Evolutionary conservation across 306 rosid genomes (phyloP).

Genomic region (Cucurbita pepo): DNA sequence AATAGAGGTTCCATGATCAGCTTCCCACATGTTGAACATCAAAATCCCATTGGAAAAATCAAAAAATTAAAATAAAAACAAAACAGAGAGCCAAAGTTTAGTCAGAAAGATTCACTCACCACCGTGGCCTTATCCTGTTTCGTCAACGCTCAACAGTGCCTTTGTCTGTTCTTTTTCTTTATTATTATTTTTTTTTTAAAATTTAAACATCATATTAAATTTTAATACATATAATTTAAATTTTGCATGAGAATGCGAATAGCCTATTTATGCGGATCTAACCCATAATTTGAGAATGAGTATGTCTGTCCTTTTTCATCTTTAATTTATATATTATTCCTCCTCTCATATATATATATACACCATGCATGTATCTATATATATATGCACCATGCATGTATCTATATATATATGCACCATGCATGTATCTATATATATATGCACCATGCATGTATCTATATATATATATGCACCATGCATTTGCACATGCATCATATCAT

Average conservation of each 20-base stretch:
- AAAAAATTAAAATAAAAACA: too few species aligned
- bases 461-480: constrained; percentile 2
- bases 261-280: constrained; percentile 60
- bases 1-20: not conserved
- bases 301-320: constrained; percentile 50
- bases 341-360: not conserved
- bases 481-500: not conserved
- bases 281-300: constrained; percentile 49
- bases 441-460: constrained; percentile 3
- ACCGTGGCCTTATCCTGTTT: constrained; percentile 15
- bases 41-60: not conserved
- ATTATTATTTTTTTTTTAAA: not conserved
- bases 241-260: constrained; percentile 33
- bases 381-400: constrained; percentile 2
- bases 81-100: not conserved
- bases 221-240: not conserved
- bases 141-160: constrained; percentile 44
- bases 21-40: not conserved
- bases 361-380: constrained; percentile 1
- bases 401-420: constrained; percentile 2
- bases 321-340: not conserved
- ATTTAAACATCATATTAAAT: not conserved
- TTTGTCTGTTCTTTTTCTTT: constrained; percentile 11
- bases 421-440: too few species aligned
- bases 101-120: constrained; percentile 23